Base-by-base conservation (phyloP, 805 yeast genomes). In the Komagataella pastoris region DNA sequence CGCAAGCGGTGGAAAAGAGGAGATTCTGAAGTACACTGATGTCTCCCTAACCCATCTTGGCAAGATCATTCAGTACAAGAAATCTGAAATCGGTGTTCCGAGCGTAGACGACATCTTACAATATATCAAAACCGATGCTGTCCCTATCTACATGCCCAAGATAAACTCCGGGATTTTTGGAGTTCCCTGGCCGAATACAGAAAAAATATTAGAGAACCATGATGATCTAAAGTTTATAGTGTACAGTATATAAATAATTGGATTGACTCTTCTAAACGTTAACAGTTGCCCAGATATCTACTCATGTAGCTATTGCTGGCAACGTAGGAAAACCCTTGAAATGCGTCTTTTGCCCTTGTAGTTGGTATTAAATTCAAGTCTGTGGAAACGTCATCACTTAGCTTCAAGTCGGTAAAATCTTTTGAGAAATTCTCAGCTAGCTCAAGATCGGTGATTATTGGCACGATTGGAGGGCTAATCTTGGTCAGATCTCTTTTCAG, bases 401-500 rank as follows among this genome's bases (percentile, higher is more conserved):
- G 14, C 40, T 30, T 73, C 83, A 86, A 75, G 7, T 74, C 75
- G 0, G 96, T 88, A 66, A 88, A 88, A 54, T 85, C 90, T 7
- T 74, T 66, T 55, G 87, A 88, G 61, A 88, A 88, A 60, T 88
- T 88, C 62, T 88, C 96, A 0, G 96, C 96, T 51, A 85, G 62
- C 48, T 73, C 81, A 21, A 95, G 91, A 60, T 88, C 81, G 0
- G 95, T 85, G 47, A 89, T 78, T 5, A 87, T 66, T 0, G 97
- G 96, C n/a, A 80, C 68, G 43, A 88, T 83, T 0, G 97, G 96
- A 1, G 96, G 95, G 2, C 96, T 95, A 50, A 69, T 67, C 6
- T 76, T 65, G 1, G 66, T 65, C 24, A 66, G 69, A 48, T 73
- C 70, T 21, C 82, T 80, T 17, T 63, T 61, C 49, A 74, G 77